Evolutionary conservation across 139 green algal species (phyloP), one percentile per base, ranked within the genome.

Genomic region (Bryopsis sp.): DNA sequence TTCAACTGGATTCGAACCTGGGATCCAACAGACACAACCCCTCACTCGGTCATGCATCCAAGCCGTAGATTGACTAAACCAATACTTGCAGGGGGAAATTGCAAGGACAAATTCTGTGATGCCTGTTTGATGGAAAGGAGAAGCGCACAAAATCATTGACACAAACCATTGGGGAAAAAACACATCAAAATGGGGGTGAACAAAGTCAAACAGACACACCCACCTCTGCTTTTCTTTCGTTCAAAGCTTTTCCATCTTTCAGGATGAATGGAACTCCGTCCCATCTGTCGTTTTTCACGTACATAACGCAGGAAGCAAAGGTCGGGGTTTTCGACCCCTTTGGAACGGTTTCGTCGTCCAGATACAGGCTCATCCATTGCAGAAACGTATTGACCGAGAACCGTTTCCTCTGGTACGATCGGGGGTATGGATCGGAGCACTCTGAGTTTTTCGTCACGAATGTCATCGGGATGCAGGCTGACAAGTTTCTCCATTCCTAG

Each of bases 221-320:
- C n/a, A n/a, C n/a, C n/a, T n/a, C n/a, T n/a, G n/a, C n/a, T n/a
- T n/a, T n/a, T n/a, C n/a, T n/a, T n/a, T n/a, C n/a, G n/a, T n/a
- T n/a, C n/a, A n/a, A n/a, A 6, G 89, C 94, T 76, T 99, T 99
- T 64, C 92, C 94, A 2, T 93, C 94, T 78, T 95, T 93, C 48
- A 97, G 78, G 39, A 97, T 81, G 72, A 96, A 92, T 0, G 92
- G 92, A 67, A 97, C 91, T n/a, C 88, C 90, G 7, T 76, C 63
- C 88, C 87, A 96, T 59, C 94, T 76, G 72, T 96, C 91, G 76
- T 99, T 99, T 67, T 92, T 77, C 32, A 99, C 88, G 39, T 78
- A 68, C 7, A 99, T 71, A 2, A 83, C 75, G 7, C 82, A 74
- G 0, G 86, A 75, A 0, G 94, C 92, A 77, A 92, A 99, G 5